Conservation (phyloP, 768 basidiomycete genomes). For the Fomitopsis pulvina region DNA sequence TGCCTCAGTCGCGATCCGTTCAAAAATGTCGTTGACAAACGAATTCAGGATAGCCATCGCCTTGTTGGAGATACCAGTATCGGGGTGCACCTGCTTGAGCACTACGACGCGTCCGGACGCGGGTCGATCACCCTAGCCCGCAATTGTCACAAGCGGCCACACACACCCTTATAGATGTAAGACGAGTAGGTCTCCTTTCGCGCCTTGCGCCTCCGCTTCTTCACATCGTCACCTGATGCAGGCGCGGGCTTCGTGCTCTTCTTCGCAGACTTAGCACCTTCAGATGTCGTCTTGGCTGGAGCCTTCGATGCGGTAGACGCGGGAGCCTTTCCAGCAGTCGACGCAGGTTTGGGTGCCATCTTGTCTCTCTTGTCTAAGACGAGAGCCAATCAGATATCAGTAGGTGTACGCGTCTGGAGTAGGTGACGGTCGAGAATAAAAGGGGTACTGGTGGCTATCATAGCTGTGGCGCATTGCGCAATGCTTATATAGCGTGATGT, state of each 20-base stretch:
- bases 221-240: constrained; percentile 57
- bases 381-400: too few relatives aligned
- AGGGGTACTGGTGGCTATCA: too few relatives aligned
- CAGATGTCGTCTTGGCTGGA: constrained; percentile 54
- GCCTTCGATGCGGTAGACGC: constrained; percentile 67
- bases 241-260: constrained; percentile 62
- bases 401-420: too few relatives aligned
- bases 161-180: constrained; percentile 82
- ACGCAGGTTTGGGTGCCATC: constrained; percentile 72
- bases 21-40: constrained; percentile 94
- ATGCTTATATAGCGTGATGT: too few relatives aligned
- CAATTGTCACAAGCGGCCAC: constrained; percentile 3
- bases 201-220: constrained; percentile 84
- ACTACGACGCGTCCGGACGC: constrained; percentile 37
- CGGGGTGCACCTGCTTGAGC: constrained; percentile 95
- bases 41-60: constrained; percentile 96
- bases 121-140: not conserved
- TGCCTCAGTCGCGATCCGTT: constrained; percentile 88
- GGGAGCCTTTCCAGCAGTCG: constrained; percentile 79
- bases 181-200: constrained; percentile 92
- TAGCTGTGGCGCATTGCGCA: too few relatives aligned
- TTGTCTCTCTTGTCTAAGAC: too few relatives aligned
- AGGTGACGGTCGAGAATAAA: not conserved
- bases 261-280: constrained; percentile 68
- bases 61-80: constrained; percentile 99